Evolutionary conservation across 164 flowering plant species (phyloP).

Genomic region (Nymphaea colorata): DNA sequence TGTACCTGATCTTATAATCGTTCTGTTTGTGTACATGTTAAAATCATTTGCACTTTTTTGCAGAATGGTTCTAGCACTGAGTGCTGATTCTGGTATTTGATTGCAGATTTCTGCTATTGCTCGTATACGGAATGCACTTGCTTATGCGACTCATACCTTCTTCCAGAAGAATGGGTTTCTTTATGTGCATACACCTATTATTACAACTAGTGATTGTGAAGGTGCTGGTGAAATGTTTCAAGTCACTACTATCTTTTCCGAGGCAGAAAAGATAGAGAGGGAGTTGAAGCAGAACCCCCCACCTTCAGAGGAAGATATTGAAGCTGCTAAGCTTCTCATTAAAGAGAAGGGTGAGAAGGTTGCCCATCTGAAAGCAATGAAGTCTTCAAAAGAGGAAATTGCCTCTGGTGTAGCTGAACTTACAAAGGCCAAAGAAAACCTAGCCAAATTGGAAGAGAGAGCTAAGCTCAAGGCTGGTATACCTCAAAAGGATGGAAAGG

Average conservation of each 20-base stretch:
- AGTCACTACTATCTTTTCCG: constrained; percentile 74
- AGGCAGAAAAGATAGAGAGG: constrained; percentile 69
- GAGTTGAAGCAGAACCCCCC: constrained; percentile 73
- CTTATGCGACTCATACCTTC: constrained; percentile 88
- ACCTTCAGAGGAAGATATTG: constrained; percentile 61
- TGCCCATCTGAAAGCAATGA: constrained; percentile 46
- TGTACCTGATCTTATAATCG: too few species aligned
- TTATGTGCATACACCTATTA: constrained; percentile 80
- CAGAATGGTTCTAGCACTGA: neutral
- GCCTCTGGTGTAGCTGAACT: constrained; percentile 53
- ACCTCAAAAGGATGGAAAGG: constrained; percentile 77
- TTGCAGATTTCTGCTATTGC: constrained; percentile 82
- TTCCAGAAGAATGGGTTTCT: constrained; percentile 72
- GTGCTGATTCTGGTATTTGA: neutral
- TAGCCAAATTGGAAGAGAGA: constrained; percentile 58
- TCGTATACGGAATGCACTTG: constrained; percentile 73
- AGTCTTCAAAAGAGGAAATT: constrained; percentile 57
- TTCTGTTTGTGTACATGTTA: too few species aligned
- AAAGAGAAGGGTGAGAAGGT: constrained; percentile 66
- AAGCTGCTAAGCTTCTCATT: constrained; percentile 45
- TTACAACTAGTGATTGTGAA: constrained; percentile 96
- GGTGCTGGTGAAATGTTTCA: constrained; percentile 99
- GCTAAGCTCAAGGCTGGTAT: constrained; percentile 66
- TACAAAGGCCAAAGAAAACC: constrained; percentile 56
- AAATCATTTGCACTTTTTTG: neutral